phyloP scores from a whole-genome alignment of 352 stramenopile species.

The Phytophthora foliorum region DNA sequence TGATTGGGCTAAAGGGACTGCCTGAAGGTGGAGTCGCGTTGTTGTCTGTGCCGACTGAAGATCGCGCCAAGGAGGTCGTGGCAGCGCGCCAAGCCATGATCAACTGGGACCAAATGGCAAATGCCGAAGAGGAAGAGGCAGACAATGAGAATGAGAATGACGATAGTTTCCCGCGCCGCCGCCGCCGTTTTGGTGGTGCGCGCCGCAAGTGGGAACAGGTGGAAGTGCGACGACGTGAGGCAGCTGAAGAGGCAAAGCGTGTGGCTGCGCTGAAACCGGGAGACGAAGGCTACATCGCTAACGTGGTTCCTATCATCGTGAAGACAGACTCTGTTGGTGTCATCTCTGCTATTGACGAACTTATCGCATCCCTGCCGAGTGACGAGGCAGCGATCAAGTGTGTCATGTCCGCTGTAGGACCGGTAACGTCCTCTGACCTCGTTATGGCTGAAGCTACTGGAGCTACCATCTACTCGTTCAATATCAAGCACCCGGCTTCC shows the following conservation, averaged over 20 bases:
- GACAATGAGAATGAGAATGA: conserved; percentile 42
- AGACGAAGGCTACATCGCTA: conserved; percentile 89
- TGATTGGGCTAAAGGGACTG: conserved; percentile 88
- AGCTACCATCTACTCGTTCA: conserved; percentile 91
- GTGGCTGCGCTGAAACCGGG: conserved; percentile 73
- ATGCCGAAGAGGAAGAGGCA: conserved; percentile 61
- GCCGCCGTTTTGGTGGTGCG: conserved; percentile 64
- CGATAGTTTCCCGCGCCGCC: conserved; percentile 33
- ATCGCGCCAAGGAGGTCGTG: conserved; percentile 84
- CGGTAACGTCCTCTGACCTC: conserved; percentile 87
- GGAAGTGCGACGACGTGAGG: conserved; percentile 71
- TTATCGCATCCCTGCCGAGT: conserved; percentile 76
- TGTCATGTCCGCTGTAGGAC: conserved; percentile 85
- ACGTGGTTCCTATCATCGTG: conserved; percentile 97
- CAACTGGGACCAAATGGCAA: conserved; percentile 80
- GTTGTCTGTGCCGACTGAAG: conserved; percentile 76
- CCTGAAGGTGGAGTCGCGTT: conserved; percentile 84
- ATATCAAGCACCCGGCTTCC: conserved; percentile 77
- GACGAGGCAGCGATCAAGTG: conserved; percentile 83
- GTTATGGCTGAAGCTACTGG: conserved; percentile 84
- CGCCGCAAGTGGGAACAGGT: conserved; percentile 74
- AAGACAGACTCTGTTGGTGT: conserved; percentile 99
- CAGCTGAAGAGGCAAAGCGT: conserved; percentile 75
- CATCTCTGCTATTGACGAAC: conserved; percentile 93
- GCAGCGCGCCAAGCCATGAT: conserved; percentile 75